Percentiles rank a stretch among this genome's conserved stretches.
phyloP scores from a whole-genome alignment of 1,284 basidiomycete species.

The Xanthoconium separans region DNA sequence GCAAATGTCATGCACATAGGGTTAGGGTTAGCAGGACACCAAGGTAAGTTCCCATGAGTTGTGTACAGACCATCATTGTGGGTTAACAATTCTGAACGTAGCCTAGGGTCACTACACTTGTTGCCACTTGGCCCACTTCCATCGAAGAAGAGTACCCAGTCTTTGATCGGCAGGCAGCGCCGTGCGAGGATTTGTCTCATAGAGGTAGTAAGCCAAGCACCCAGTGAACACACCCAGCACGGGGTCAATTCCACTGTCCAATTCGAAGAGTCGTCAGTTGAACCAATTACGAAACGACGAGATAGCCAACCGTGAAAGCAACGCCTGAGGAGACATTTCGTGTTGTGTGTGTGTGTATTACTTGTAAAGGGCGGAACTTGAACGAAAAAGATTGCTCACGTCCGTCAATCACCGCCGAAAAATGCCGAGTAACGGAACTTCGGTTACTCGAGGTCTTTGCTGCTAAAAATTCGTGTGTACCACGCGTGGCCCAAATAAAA shows the following conservation, averaged over 20 bases:
- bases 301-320: slow-evolving; percentile 51
- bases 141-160: slow-evolving; percentile 58
- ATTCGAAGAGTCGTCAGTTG: slow-evolving; percentile 4
- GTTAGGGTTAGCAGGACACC: slow-evolving; percentile 34
- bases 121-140: slow-evolving; percentile 58
- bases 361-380: too few species aligned
- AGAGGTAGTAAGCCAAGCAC: slow-evolving; percentile 77
- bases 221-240: slow-evolving; percentile 82
- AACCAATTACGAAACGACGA: not conserved
- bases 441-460: slow-evolving; percentile 23
- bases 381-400: not conserved
- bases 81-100: too few species aligned
- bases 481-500: slow-evolving; percentile 8
- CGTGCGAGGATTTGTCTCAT: slow-evolving; percentile 83
- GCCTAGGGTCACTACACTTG: not conserved
- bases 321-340: slow-evolving; percentile 28
- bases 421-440: slow-evolving; percentile 29
- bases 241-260: slow-evolving; percentile 61
- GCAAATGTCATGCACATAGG: slow-evolving; percentile 23
- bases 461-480: slow-evolving; percentile 26
- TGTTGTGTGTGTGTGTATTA: slow-evolving; percentile 1
- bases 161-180: slow-evolving; percentile 66
- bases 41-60: too few species aligned
- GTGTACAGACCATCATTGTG: slow-evolving; percentile 24
- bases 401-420: slow-evolving; percentile 26